Conservation (phyloP, 2,329 filamentous ascomycete genomes). For the Fusarium sp. region DNA sequence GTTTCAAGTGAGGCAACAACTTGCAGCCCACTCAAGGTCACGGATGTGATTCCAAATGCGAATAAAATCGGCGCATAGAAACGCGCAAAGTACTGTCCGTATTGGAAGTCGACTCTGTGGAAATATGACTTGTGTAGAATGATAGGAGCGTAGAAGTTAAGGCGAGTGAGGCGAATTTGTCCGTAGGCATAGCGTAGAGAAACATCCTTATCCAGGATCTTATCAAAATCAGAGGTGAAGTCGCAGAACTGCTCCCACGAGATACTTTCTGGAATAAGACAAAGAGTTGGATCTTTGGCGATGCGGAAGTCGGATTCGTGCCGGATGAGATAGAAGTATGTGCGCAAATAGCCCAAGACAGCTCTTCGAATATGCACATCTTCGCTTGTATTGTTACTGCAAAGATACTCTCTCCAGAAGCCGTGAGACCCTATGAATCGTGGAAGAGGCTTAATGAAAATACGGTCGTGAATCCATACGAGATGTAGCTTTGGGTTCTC, state of each 20-base stretch:
- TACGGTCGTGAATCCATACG: neutral
- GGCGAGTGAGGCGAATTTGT: neutral
- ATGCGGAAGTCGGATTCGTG: slow-evolving; percentile 6
- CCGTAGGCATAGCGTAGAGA: neutral
- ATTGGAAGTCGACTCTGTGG: neutral
- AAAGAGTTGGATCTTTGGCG: neutral
- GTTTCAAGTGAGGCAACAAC: neutral
- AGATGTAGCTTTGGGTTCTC: slow-evolving; percentile 3
- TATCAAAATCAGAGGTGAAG: neutral
- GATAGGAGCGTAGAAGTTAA: neutral
- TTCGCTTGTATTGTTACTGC: neutral
- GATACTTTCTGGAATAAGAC: neutral
- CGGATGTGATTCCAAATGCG: neutral
- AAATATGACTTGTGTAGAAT: neutral
- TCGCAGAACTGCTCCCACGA: neutral
- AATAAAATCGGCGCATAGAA: neutral
- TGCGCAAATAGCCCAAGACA: neutral
- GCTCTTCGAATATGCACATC: neutral
- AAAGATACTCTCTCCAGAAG: neutral
- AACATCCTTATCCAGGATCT: neutral
- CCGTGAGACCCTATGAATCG: neutral
- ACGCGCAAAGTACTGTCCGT: neutral
- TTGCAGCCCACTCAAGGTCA: neutral
- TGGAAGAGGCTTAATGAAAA: neutral
- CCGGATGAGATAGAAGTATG: neutral